These are phyloP conservation scores for Ogataea hybrid DNA, from an alignment of 1,139 yeast genomes.

Conservation along the genomic window DNA sequence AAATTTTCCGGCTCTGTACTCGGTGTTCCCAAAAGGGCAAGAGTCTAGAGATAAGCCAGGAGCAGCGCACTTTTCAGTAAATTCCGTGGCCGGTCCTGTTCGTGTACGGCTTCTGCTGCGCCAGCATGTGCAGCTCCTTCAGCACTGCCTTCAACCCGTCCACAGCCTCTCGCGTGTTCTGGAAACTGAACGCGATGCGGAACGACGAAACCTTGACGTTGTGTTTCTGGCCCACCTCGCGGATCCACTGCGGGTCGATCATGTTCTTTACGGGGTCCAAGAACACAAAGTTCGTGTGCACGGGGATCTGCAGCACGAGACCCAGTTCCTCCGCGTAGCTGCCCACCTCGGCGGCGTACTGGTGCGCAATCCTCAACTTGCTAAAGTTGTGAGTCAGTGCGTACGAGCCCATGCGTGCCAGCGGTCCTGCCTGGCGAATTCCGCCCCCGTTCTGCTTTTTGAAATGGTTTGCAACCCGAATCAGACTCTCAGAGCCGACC, in stretches of 20 bases:
- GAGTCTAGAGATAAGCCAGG: constrained; percentile 1
- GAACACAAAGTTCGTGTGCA: constrained; percentile 84
- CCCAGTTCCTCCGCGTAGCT: constrained; percentile 53
- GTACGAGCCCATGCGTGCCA: constrained; percentile 75
- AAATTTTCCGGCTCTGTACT: constrained; percentile 9
- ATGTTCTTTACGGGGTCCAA: constrained; percentile 60
- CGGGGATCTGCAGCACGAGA: constrained; percentile 67
- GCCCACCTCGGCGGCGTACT: constrained; percentile 66
- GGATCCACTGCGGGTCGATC: constrained; percentile 57
- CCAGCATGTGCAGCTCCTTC: constrained; percentile 52
- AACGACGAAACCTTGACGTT: constrained; percentile 71
- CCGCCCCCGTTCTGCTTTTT: constrained; percentile 97
- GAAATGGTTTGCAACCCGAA: constrained; percentile 78
- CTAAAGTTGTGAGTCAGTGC: constrained; percentile 77
- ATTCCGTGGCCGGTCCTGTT: background rate
- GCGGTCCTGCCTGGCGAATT: constrained; percentile 82
- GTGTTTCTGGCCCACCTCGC: constrained; percentile 47
- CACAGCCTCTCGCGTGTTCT: constrained; percentile 62
- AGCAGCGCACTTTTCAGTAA: background rate
- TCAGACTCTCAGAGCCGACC: constrained; percentile 63
- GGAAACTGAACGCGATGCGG: constrained; percentile 79
- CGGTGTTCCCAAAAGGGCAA: constrained; percentile 11
- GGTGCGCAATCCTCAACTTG: constrained; percentile 56
- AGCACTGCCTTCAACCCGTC: constrained; percentile 63
- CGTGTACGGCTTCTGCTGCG: constrained; percentile 30